Evolutionary conservation across 192 early-diverging fungal species (phyloP), one percentile per base, ranked within the genome.

Genomic region (Backusella westeae): DNA sequence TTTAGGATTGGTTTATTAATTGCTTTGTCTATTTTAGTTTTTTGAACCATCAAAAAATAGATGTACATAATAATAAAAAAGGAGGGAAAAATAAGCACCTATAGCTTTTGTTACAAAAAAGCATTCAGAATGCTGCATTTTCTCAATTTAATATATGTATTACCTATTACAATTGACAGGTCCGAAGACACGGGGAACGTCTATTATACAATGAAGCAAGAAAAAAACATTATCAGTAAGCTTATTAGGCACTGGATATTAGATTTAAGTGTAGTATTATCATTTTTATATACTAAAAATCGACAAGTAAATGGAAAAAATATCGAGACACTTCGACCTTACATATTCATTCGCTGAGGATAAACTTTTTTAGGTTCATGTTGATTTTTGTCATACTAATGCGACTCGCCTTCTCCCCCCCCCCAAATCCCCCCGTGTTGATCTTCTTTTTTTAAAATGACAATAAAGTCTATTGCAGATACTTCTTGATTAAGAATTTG

Each of bases 151-250:
- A 49, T 17, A 49, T 49, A 63, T 63, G 56, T 63, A 63, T 63
- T 63, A 63, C 56, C 56, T 63, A 63, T 63, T 63, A 63, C 23
- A 63, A 49, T 63, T 63, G 56, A 63, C 56, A 63, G 56, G 56
- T 63, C 56, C 56, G 56, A 63, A 63, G 56, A 63, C 56, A 63
- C 56, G 56, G 56, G 56, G 56, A 63, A 63, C 21, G 56, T 29
- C 21, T 29, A 63, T 32, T 63, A 23, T 29, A 63, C 26, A 9
- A 26, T 29, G 6, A 14, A 63, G 56, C 2, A 14, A 21, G 7
- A 12, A 4, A 63, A 63, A 63, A 63, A 23, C 21, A 26, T 63
- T 23, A 14, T 9, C 0, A 63, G 12, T 4, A 63, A 23, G 12
- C 56, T 12, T 26, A 29, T 1, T 63, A 23, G 7, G 8, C 3